Conservation (phyloP, 2,329 filamentous ascomycete species). For the Claviceps africana region DNA sequence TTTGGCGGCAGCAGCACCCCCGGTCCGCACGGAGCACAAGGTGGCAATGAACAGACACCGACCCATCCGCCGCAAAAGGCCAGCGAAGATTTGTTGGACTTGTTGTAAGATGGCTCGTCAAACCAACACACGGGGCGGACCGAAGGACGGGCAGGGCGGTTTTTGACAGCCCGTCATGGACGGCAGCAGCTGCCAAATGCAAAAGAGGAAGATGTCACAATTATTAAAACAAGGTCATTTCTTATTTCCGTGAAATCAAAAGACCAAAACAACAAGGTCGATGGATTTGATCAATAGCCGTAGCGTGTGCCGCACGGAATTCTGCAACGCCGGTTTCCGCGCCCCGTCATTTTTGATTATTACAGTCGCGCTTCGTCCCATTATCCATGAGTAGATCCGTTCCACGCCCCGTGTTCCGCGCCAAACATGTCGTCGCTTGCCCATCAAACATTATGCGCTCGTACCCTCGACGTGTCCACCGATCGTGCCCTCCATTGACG, state of each 20-base stretch:
- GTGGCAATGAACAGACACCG: constrained; percentile 9
- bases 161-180: constrained; percentile 1
- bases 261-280: background rate
- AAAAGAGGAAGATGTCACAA: background rate
- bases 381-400: background rate
- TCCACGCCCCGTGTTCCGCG: background rate
- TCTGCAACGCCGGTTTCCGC: background rate
- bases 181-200: background rate
- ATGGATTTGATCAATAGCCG: background rate
- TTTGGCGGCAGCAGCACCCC: constrained; percentile 40
- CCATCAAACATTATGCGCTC: constrained; percentile 1
- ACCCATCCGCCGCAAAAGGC: constrained; percentile 37
- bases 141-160: background rate
- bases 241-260: background rate
- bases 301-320: background rate
- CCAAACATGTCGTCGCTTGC: background rate
- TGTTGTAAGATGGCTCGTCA: constrained; percentile 20
- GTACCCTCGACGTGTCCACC: constrained; percentile 27
- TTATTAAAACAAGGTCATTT: background rate
- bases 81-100: constrained; percentile 44
- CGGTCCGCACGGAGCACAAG: constrained; percentile 34
- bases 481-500: constrained; percentile 30
- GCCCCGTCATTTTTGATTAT: background rate
- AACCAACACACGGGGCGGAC: background rate
- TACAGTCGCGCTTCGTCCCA: background rate